phyloP scores from a whole-genome alignment of 805 yeast genomes.

The Yarrowia hollandica region DNA sequence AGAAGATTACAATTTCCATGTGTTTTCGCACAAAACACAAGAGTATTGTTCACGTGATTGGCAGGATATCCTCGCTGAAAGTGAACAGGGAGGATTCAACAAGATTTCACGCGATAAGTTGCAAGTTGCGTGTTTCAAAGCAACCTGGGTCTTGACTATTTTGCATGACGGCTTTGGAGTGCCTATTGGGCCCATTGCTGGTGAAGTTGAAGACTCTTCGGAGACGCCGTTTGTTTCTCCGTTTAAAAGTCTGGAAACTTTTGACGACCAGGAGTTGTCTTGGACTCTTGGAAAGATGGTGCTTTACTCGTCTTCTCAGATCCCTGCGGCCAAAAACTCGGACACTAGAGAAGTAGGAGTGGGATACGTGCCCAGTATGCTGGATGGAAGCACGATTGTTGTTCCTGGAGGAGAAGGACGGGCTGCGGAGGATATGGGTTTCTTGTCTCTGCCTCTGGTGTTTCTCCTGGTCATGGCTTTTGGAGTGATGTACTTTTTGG shows the following conservation, averaged over 20 bases:
- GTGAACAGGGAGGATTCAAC: conserved; percentile 57
- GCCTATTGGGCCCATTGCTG: conserved; percentile 47
- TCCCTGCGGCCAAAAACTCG: conserved; percentile 2
- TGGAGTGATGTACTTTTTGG: not conserved
- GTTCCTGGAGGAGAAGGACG: conserved; percentile 13
- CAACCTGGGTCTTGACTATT: conserved; percentile 88
- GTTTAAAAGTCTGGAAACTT: conserved; percentile 77
- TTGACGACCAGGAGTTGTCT: conserved; percentile 82
- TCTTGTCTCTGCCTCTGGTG: conserved; percentile 1
- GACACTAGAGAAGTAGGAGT: not conserved
- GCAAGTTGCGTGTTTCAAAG: conserved; percentile 84
- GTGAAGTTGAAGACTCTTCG: conserved; percentile 5
- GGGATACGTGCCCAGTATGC: conserved; percentile 23
- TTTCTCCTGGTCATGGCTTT: not conserved
- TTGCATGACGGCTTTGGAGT: conserved; percentile 90
- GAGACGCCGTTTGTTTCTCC: conserved; percentile 49
- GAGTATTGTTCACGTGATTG: conserved; percentile 78
- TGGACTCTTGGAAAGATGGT: conserved; percentile 95
- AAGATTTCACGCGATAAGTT: conserved; percentile 55
- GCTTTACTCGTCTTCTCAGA: conserved; percentile 73
- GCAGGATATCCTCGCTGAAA: conserved; percentile 53
- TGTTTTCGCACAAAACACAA: conserved; percentile 63
- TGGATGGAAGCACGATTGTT: conserved; percentile 1
- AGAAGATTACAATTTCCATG: conserved; percentile 65
- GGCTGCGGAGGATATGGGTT: not conserved